Evolutionary conservation across 192 early-diverging fungal species (phyloP).

Genomic region (Umbelopsis sp.): DNA sequence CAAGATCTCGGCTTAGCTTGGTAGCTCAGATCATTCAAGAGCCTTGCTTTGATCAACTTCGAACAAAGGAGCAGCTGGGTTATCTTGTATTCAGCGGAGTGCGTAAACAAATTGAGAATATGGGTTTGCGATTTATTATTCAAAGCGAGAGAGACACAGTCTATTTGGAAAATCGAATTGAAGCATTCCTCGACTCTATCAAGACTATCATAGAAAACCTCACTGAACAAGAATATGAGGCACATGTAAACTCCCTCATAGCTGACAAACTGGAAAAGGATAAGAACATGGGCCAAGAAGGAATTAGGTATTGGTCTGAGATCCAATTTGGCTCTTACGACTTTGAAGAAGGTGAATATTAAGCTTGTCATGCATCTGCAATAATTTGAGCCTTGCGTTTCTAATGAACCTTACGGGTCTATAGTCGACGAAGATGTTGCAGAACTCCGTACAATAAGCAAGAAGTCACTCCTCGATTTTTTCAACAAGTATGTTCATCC

Average conservation of each 20-base stretch:
- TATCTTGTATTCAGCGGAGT: constrained; percentile 62
- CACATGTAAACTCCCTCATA: constrained; percentile 67
- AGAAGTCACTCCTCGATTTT: constrained; percentile 58
- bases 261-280: constrained; percentile 67
- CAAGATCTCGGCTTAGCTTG: constrained; percentile 60
- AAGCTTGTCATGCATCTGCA: not conserved
- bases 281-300: constrained; percentile 78
- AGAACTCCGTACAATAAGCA: constrained; percentile 49
- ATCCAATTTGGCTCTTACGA: constrained; percentile 73
- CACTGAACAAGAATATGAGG: constrained; percentile 63
- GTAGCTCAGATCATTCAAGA: constrained; percentile 78
- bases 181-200: constrained; percentile 59
- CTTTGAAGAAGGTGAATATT: constrained; percentile 55
- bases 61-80: constrained; percentile 84
- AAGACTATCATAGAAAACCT: constrained; percentile 52
- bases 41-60: constrained; percentile 86
- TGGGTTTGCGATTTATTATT: constrained; percentile 72
- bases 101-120: constrained; percentile 54
- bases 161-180: constrained; percentile 75
- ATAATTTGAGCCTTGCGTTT: too few species aligned
- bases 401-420: not conserved
- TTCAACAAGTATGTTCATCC: constrained; percentile 60
- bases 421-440: constrained; percentile 59
- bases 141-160: constrained; percentile 82
- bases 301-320: constrained; percentile 63